Conservation (phyloP, 2,329 filamentous ascomycete species). For the Neopestalotiopsis sp. region DNA sequence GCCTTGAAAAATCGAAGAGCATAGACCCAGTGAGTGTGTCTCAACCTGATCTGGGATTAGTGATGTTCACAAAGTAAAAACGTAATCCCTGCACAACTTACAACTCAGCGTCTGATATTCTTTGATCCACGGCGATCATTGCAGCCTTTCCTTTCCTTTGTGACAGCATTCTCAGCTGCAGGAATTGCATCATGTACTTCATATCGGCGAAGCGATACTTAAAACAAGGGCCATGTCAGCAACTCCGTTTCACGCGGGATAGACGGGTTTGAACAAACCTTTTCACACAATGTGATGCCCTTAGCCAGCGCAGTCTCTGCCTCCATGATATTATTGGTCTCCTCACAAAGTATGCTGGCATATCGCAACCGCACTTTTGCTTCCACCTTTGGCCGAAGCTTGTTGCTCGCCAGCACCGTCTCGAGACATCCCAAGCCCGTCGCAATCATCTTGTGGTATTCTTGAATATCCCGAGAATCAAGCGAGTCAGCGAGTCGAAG, state of each 20-base stretch:
- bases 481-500: conserved; percentile 54
- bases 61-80: conserved; percentile 22
- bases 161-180: conserved; percentile 73
- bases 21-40: conserved; percentile 76
- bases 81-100: conserved; percentile 41
- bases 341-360: conserved; percentile 73
- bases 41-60: conserved; percentile 46
- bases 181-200: conserved; percentile 79
- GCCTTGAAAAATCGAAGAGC: conserved; percentile 77
- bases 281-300: conserved; percentile 72
- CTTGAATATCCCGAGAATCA: conserved; percentile 58
- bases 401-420: conserved; percentile 66
- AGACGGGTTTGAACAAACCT: conserved; percentile 44
- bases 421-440: conserved; percentile 77
- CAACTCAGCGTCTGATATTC: conserved; percentile 72
- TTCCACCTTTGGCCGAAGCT: conserved; percentile 69
- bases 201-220: conserved; percentile 67
- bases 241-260: conserved; percentile 21
- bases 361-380: conserved; percentile 74
- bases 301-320: conserved; percentile 76
- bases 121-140: conserved; percentile 72
- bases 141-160: conserved; percentile 75
- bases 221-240: not conserved
- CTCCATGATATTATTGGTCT: conserved; percentile 78
- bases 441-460: conserved; percentile 75